Conservation (phyloP, 805 yeast species). For the Barnettozyma siamensis region DNA sequence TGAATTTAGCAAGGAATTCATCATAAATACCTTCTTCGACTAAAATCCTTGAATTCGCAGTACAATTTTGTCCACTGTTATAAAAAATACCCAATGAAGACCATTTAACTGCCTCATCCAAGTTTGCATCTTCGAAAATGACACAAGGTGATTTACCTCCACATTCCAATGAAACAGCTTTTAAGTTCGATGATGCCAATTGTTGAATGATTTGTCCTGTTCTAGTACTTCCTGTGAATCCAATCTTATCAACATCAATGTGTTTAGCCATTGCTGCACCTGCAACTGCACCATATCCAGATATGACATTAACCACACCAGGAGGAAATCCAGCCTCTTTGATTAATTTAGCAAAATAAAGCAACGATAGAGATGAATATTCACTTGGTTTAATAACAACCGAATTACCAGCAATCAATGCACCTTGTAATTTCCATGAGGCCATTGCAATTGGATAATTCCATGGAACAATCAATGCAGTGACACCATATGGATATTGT, state of each 20-base stretch:
- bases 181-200: slow-evolving; percentile 54
- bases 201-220: slow-evolving; percentile 64
- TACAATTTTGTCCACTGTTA: slow-evolving; percentile 66
- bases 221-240: slow-evolving; percentile 61
- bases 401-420: slow-evolving; percentile 71
- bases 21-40: slow-evolving; percentile 54
- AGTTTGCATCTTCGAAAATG: slow-evolving; percentile 56
- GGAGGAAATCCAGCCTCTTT: slow-evolving; percentile 72
- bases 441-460: slow-evolving; percentile 79
- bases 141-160: slow-evolving; percentile 70
- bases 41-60: slow-evolving; percentile 58
- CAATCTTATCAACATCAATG: slow-evolving; percentile 49
- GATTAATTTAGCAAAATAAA: slow-evolving; percentile 54
- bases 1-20: slow-evolving; percentile 40
- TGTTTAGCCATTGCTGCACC: slow-evolving; percentile 66
- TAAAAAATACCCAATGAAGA: slow-evolving; percentile 58
- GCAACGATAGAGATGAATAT: slow-evolving; percentile 67
- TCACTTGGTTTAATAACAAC: slow-evolving; percentile 71
- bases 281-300: slow-evolving; percentile 65
- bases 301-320: slow-evolving; percentile 68
- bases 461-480: slow-evolving; percentile 84
- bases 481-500: slow-evolving; percentile 73
- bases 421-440: slow-evolving; percentile 75
- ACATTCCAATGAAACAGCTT: slow-evolving; percentile 62
- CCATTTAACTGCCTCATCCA: slow-evolving; percentile 64